A percentile compares a stretch with the other conserved stretches of the same genome.
Evolutionary conservation across 2,329 filamentous ascomycete species (phyloP).

Genomic region (Huntiella savannae): DNA sequence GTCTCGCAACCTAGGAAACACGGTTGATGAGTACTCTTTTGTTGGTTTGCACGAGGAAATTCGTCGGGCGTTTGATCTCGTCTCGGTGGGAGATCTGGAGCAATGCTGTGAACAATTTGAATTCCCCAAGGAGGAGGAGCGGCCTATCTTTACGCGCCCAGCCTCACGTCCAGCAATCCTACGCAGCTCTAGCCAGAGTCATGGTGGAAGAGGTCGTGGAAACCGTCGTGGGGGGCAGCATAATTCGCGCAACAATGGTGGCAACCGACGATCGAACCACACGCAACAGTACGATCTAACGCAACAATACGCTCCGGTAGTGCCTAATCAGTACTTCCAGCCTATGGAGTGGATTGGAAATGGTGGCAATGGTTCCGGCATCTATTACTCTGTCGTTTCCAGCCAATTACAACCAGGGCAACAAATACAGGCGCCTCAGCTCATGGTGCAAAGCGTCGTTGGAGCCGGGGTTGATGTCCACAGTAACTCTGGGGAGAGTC

Average conservation of each 20-base stretch:
- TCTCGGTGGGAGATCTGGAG: slow-evolving; percentile 59
- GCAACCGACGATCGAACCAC: slow-evolving; percentile 33
- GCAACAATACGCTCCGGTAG: neutral
- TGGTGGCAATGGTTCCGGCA: neutral
- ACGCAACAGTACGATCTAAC: slow-evolving; percentile 28
- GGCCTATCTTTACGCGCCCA: slow-evolving; percentile 36
- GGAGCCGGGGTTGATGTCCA: too few species aligned
- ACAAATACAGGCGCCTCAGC: too few species aligned
- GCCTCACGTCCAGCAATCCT: slow-evolving; percentile 33
- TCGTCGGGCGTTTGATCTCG: slow-evolving; percentile 66
- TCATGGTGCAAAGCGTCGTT: too few species aligned
- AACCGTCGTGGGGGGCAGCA: slow-evolving; percentile 26
- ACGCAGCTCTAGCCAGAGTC: slow-evolving; percentile 42
- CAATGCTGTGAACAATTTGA: slow-evolving; percentile 77
- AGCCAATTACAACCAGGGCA: too few species aligned
- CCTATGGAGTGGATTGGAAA: slow-evolving; percentile 16
- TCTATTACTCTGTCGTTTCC: too few species aligned
- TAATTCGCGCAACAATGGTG: slow-evolving; percentile 23
- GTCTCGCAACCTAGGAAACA: slow-evolving; percentile 79
- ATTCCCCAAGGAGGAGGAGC: slow-evolving; percentile 67
- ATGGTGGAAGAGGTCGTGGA: slow-evolving; percentile 24
- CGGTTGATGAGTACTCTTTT: slow-evolving; percentile 87
- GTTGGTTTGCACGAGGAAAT: slow-evolving; percentile 79
- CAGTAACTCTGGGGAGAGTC: too few species aligned
- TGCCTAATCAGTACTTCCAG: slow-evolving; percentile 13